Conservation (phyloP, 1,139 yeast genomes). For the Debaryomyces fabryi region DNA sequence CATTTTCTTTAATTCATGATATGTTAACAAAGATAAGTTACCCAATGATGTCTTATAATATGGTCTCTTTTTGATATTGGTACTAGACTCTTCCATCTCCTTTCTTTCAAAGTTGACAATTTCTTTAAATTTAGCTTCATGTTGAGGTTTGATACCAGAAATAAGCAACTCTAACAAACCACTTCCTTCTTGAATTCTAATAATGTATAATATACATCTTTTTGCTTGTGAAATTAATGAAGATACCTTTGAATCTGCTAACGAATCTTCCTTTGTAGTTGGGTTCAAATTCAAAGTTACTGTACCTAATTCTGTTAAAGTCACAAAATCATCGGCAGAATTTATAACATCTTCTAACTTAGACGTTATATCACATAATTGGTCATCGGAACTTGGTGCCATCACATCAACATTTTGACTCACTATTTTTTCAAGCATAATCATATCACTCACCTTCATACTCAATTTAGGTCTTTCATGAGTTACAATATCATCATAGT, state of each 20-base stretch:
- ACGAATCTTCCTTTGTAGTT: conserved; percentile 47
- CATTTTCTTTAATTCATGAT: conserved; percentile 74
- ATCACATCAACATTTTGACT: conserved; percentile 53
- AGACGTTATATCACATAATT: conserved; percentile 46
- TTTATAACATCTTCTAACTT: conserved; percentile 38
- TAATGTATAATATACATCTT: conserved; percentile 74
- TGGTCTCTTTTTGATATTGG: conserved; percentile 34
- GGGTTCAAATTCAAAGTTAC: conserved; percentile 52
- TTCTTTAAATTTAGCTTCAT: conserved; percentile 63
- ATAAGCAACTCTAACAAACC: conserved; percentile 74
- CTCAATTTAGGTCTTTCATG: conserved; percentile 66
- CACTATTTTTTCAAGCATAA: conserved; percentile 61
- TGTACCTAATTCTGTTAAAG: conserved; percentile 44
- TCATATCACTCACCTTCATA: conserved; percentile 66
- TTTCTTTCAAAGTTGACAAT: conserved; percentile 54
- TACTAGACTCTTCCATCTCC: conserved; percentile 23
- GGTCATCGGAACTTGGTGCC: conserved; percentile 57
- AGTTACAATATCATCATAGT: conserved; percentile 72
- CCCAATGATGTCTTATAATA: conserved; percentile 50
- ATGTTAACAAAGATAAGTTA: conserved; percentile 57
- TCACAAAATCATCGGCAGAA: conserved; percentile 43
- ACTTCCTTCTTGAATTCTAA: conserved; percentile 77
- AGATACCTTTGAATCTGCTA: conserved; percentile 49
- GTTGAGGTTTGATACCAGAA: conserved; percentile 67
- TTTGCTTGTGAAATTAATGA: conserved; percentile 78